Base-by-base conservation (phyloP, 2,329 filamentous ascomycete species). In the Pleomassaria siparia region DNA sequence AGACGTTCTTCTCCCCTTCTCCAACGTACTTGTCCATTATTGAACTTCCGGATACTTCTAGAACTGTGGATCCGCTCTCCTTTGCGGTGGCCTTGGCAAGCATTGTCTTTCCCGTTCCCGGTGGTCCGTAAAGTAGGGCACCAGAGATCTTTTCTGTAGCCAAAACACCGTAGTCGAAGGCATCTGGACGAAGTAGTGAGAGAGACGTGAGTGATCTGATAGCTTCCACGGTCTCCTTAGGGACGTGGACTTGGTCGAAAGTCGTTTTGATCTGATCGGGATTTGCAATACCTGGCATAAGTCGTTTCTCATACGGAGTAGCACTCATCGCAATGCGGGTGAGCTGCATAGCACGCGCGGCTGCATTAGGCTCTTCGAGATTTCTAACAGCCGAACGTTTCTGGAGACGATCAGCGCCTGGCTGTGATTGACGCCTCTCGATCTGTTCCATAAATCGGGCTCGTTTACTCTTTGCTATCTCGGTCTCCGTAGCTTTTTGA, bases 11-110 rank as follows among this genome's bases (percentile, higher is more conserved):
- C 74, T 99, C 94, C 50, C 89, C 89, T 69, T 97, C 91, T 18
- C 94, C 94, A 3, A 97, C 89, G 70, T 89, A 97, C 82, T 95
- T 97, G 68, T 96, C 89, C 70, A 96, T 95, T 59, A 99, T 88
- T 56, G 90, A 89, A 1, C 90, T 91, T 2, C 90, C 92, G 55
- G 86, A 91, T 33, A 97, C 84, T 71, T 97, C 91, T 30, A 99
- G 76, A 24, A 86, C 80, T 0, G 80, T 84, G 2, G 87, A 85
- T 79, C 81, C 81, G 46, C 78, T 82, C 61, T 85, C 81, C 49
- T 83, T 83, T 2, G 83, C 83, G 0, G 85, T 82, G 2, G 83
- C 82, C 67, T 85, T 86, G 36, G 83, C 82, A 18, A 85, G 74
- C 3, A 82, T 70, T 2, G 80, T 82, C 54, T 82, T 91, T 22